Conservation (phyloP, 495 filamentous ascomycete species). For the Trichoderma gamsii region DNA sequence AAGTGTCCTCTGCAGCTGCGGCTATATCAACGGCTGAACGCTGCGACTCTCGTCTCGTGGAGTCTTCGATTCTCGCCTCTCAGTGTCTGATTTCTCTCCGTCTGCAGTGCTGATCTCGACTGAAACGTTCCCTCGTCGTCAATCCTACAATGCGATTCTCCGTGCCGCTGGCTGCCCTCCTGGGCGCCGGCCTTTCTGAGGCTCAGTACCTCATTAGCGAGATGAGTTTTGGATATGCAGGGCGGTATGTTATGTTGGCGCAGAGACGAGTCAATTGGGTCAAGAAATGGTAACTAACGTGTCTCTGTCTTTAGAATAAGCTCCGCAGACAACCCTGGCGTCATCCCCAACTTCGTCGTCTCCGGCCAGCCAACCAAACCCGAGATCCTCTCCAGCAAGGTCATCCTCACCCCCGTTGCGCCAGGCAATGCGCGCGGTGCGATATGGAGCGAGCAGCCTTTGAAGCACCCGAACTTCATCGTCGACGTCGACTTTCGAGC, state of each 20-base stretch:
- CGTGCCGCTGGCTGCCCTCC: slow-evolving; percentile 38
- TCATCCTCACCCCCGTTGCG: slow-evolving; percentile 83
- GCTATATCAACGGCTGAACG: neutral
- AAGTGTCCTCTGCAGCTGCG: slow-evolving; percentile 5
- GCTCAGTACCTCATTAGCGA: slow-evolving; percentile 52
- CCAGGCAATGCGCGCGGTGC: slow-evolving; percentile 82
- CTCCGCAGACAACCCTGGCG: slow-evolving; percentile 27
- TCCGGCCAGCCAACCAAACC: slow-evolving; percentile 66
- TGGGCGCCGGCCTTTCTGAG: slow-evolving; percentile 54
- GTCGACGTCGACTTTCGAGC: slow-evolving; percentile 82
- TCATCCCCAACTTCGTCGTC: slow-evolving; percentile 53
- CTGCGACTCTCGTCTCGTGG: neutral
- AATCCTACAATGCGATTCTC: slow-evolving; percentile 36
- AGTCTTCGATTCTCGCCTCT: neutral
- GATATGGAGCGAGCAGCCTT: slow-evolving; percentile 67
- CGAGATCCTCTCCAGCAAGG: slow-evolving; percentile 76
- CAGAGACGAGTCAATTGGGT: neutral
- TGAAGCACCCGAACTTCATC: slow-evolving; percentile 62
- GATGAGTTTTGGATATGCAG: slow-evolving; percentile 72
- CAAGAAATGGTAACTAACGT: neutral
- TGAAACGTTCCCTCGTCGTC: neutral
- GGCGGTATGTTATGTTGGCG: slow-evolving; percentile 51
- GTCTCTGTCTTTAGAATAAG: slow-evolving; percentile 34
- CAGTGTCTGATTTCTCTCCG: neutral
- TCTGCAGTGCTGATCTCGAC: neutral